Evolutionary conservation across 345 rosid genomes (phyloP), one percentile per base, ranked within the genome.

Genomic region (Brassica rapa): DNA sequence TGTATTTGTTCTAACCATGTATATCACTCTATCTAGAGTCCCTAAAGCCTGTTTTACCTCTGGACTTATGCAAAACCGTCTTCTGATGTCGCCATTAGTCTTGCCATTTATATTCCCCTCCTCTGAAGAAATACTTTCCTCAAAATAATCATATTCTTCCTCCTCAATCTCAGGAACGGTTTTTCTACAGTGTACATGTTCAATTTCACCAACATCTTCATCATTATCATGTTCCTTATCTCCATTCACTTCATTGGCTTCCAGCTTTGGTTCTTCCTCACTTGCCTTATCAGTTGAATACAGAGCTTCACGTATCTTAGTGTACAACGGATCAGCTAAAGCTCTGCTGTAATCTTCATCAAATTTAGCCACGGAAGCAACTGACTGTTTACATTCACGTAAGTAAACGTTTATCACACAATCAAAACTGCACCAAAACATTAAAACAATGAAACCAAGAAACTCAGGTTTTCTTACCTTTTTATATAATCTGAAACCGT

Each of bases 401-500:
- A 16, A 21, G 16, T 3, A 65, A 14, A 66, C 9, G 0, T 1
- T 32, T 46, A 51, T 32, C 39, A 53, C 43, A 12, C 14, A 63
- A 43, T 21, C 25, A 14, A 46, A 29, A 62, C 1, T 14, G 25
- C 29, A 59, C 35, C 7, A 2, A 64, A 57, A 74, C 62, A 30
- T 27, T 8, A 2, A 35, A 72, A 27, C 29, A 66, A 25, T 6
- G 0, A 68, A 71, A 72, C 0, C 32, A 60, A 79, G 0, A 39
- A 66, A 25, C 59, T 27, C 5, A 67, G 3, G 19, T 9, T 37
- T n/a, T 11, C 56, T 53, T 39, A 95, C 99, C 99, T 96, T 93
- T 82, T 91, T 89, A 83, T 91, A 96, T 64, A 93, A 94, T 81
- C 84, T 84, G 86, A 95, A 95, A 77, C 99, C 94, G 56, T 83